These are phyloP conservation scores for Cyclotella sp. DNA, from an alignment of 108 stramenopile genomes.

Conservation along the genomic window DNA sequence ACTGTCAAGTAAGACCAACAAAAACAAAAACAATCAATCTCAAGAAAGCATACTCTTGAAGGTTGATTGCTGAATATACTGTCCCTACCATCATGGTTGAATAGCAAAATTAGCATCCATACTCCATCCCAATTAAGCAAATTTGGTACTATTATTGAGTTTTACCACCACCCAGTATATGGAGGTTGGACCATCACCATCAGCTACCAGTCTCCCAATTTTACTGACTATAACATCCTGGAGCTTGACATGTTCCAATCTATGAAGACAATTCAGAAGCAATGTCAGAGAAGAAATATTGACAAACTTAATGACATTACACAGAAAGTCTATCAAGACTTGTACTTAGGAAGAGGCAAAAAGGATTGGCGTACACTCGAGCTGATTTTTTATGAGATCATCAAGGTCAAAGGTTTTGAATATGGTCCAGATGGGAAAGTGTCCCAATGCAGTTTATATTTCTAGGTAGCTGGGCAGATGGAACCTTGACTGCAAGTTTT, in stretches of 20 bases:
- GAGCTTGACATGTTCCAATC: not conserved
- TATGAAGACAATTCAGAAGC: not conserved
- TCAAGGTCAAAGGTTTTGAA: too few relatives aligned
- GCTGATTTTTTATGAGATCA: slow-evolving; percentile 6
- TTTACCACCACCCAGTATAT: not conserved
- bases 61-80: not conserved
- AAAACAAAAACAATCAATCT: slow-evolving; percentile 3
- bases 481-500: too few relatives aligned
- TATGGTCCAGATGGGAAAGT: too few relatives aligned
- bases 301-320: too few relatives aligned
- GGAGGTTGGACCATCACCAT: slow-evolving; percentile 12
- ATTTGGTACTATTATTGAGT: not conserved
- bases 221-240: slow-evolving; percentile 20
- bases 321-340: too few relatives aligned
- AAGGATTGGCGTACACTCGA: slow-evolving; percentile 17
- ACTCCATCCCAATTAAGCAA: slow-evolving; percentile 4
- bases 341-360: not conserved
- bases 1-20: not conserved
- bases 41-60: not conserved
- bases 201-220: slow-evolving; percentile 2
- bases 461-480: too few relatives aligned
- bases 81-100: too few relatives aligned
- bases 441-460: too few relatives aligned
- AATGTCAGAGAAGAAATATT: too few relatives aligned
- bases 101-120: slow-evolving; percentile 18